These are phyloP conservation scores for Ogataea chonburiensis DNA, from an alignment of 805 yeast species.

Conservation along the genomic window DNA sequence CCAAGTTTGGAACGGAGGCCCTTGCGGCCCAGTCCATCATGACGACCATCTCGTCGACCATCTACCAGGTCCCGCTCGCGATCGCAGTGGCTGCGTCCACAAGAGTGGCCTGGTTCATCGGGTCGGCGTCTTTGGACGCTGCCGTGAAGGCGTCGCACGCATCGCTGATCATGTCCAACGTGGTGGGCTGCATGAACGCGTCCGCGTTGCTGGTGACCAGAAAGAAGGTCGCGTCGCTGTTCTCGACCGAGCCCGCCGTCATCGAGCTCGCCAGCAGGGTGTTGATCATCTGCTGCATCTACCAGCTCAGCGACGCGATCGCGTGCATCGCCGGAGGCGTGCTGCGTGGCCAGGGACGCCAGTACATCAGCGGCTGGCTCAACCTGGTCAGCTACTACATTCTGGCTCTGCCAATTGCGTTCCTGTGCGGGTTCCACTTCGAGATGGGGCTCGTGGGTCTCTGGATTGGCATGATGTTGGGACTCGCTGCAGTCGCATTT, in stretches of 20 bases:
- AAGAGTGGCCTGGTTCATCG: constrained; percentile 56
- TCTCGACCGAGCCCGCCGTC: constrained; percentile 62
- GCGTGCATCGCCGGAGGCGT: constrained; percentile 76
- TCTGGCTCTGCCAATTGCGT: constrained; percentile 62
- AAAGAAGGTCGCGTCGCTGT: constrained; percentile 44
- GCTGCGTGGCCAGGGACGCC: constrained; percentile 76
- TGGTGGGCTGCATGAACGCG: constrained; percentile 46
- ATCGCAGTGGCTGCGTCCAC: constrained; percentile 59
- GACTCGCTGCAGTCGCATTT: constrained; percentile 48
- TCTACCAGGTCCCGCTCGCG: constrained; percentile 58
- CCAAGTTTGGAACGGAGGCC: constrained; percentile 51
- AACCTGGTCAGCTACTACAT: constrained; percentile 58
- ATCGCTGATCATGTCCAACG: constrained; percentile 35
- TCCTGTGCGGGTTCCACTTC: constrained; percentile 50
- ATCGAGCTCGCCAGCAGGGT: constrained; percentile 48
- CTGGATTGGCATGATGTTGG: constrained; percentile 61
- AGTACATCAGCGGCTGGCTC: constrained; percentile 60
- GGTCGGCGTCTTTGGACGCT: constrained; percentile 35
- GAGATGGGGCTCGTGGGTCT: constrained; percentile 55
- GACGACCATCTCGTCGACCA: constrained; percentile 44
- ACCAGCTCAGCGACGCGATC: constrained; percentile 69
- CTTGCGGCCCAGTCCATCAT: constrained; percentile 54
- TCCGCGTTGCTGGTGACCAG: constrained; percentile 41
- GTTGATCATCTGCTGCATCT: constrained; percentile 62
- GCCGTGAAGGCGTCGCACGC: constrained; percentile 42